These are phyloP conservation scores for Pythium periplocum DNA, from an alignment of 352 stramenopile species.

Conservation along the genomic window DNA sequence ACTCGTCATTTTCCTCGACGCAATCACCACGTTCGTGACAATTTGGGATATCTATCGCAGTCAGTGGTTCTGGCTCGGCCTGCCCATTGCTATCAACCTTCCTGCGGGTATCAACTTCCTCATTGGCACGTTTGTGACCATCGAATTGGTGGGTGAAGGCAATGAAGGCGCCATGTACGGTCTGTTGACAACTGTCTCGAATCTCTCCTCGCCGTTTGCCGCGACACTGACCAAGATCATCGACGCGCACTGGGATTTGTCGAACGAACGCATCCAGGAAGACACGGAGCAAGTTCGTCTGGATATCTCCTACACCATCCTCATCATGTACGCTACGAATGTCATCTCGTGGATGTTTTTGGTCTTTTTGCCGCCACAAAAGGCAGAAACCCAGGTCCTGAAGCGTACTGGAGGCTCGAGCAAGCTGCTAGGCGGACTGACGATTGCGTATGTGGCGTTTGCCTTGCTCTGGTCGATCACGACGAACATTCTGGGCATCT, in stretches of 20 bases:
- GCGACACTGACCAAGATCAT: slow-evolving; percentile 17
- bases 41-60: slow-evolving; percentile 18
- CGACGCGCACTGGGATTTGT: slow-evolving; percentile 9
- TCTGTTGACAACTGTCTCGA: slow-evolving; percentile 23
- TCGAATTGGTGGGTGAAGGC: slow-evolving; percentile 21
- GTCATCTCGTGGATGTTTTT: slow-evolving; percentile 9
- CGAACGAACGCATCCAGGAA: slow-evolving; percentile 8
- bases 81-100: slow-evolving; percentile 15
- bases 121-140: slow-evolving; percentile 15
- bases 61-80: slow-evolving; percentile 22
- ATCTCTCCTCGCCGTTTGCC: slow-evolving; percentile 16
- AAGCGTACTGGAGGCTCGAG: slow-evolving; percentile 16
- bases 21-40: slow-evolving; percentile 9
- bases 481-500: slow-evolving; percentile 13
- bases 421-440: slow-evolving; percentile 9
- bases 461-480: slow-evolving; percentile 10
- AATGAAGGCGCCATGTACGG: slow-evolving; percentile 28
- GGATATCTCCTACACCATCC: slow-evolving; percentile 16
- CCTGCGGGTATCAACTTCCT: slow-evolving; percentile 20
- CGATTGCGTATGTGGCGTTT: slow-evolving; percentile 12
- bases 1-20: slow-evolving; percentile 9
- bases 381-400: slow-evolving; percentile 17
- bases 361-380: slow-evolving; percentile 18
- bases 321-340: slow-evolving; percentile 19
- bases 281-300: slow-evolving; percentile 16